Conservation (phyloP, 108 stramenopile species). For the Pelagomonas calceolata region DNA sequence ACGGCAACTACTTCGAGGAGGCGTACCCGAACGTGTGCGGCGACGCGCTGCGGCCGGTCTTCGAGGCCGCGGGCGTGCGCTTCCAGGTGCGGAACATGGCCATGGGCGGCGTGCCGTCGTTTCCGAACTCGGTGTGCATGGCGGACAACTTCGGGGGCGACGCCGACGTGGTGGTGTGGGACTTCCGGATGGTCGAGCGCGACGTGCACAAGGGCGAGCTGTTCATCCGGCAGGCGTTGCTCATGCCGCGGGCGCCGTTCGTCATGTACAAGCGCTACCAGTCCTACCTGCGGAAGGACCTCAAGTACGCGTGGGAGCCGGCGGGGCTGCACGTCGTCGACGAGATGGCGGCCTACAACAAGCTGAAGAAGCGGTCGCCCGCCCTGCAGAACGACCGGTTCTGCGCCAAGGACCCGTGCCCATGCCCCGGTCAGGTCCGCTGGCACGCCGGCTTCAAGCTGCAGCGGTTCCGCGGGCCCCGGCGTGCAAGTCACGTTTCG, state of each 20-base stretch:
- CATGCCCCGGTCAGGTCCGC: background rate
- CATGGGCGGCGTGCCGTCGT: slow-evolving; percentile 1
- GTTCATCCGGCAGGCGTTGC: background rate
- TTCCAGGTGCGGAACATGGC: background rate
- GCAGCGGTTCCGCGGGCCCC: background rate
- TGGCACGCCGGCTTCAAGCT: background rate
- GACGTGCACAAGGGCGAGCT: background rate
- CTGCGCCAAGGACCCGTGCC: background rate
- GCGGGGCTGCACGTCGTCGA: background rate
- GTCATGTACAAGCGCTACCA: background rate
- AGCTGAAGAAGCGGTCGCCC: background rate
- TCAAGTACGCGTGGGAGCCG: background rate
- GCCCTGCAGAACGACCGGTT: background rate
- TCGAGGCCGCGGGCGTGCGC: background rate
- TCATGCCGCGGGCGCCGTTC: background rate
- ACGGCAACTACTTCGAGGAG: background rate
- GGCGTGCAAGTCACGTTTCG: too few species aligned
- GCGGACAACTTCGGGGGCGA: background rate
- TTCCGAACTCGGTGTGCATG: background rate
- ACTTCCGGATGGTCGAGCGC: background rate
- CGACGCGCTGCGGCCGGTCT: background rate
- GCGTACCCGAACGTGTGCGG: background rate
- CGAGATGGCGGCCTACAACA: background rate
- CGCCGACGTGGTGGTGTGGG: background rate
- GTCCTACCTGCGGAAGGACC: background rate